phyloP scores from a whole-genome alignment of 805 yeast genomes.

The Candida awuae region DNA sequence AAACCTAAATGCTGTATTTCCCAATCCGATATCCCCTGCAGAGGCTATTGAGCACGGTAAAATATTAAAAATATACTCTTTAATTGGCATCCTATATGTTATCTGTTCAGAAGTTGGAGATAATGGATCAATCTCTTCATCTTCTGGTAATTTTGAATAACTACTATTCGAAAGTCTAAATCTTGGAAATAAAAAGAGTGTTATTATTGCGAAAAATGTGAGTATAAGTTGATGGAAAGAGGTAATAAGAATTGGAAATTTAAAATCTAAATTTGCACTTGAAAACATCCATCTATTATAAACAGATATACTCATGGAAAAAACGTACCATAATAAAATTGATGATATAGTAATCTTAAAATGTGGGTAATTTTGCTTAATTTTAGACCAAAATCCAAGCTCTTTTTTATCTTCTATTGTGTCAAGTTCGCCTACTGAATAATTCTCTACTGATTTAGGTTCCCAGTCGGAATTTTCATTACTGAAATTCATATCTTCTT shows the following conservation, averaged over 20 bases:
- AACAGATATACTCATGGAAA: constrained; percentile 60
- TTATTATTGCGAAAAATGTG: constrained; percentile 41
- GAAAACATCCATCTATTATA: constrained; percentile 99
- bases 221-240: constrained; percentile 75
- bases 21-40: constrained; percentile 90
- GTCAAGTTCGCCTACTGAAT: not conserved
- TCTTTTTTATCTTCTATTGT: not conserved
- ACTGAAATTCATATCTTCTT: too few species aligned
- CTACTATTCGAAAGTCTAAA: constrained; percentile 33
- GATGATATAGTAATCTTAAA: constrained; percentile 22
- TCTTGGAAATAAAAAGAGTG: constrained; percentile 39
- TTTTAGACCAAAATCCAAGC: constrained; percentile 3
- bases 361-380: constrained; percentile 22
- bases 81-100: constrained; percentile 25
- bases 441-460: not conserved
- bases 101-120: not conserved
- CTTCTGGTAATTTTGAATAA: not conserved
- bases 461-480: not conserved
- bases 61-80: constrained; percentile 44
- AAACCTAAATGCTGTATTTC: constrained; percentile 73
- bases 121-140: not conserved
- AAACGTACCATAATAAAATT: constrained; percentile 50
- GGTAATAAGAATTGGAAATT: constrained; percentile 80
- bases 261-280: constrained; percentile 57
- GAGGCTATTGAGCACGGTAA: constrained; percentile 83